Conservation (phyloP, 2,329 filamentous ascomycete genomes). For the Fusarium foetens region DNA sequence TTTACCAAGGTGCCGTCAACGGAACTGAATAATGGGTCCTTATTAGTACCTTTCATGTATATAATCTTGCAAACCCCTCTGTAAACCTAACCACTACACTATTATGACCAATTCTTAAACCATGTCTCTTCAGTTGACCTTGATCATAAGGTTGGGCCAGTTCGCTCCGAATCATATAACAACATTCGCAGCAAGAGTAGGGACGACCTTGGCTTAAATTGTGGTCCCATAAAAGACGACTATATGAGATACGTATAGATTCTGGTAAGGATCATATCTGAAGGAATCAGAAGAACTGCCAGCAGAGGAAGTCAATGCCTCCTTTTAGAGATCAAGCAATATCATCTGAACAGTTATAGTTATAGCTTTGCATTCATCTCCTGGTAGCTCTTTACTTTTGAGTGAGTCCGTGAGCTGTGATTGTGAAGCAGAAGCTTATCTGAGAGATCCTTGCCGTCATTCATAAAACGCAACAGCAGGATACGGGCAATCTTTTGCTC, state of each 20-base stretch:
- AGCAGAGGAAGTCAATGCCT: not conserved
- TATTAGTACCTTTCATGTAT: not conserved
- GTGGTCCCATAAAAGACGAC: rapidly evolving
- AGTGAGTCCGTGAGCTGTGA: not conserved
- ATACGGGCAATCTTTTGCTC: not conserved
- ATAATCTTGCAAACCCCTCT: not conserved
- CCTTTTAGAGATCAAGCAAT: not conserved
- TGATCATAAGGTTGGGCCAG: not conserved
- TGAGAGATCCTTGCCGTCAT: not conserved
- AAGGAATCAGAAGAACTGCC: not conserved
- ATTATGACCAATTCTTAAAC: not conserved
- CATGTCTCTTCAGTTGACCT: not conserved
- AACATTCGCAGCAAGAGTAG: rapidly evolving
- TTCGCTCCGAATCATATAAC: rapidly evolving
- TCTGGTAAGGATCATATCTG: not conserved
- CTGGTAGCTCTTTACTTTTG: not conserved
- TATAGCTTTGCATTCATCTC: rapidly evolving
- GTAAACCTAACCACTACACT: too few species aligned
- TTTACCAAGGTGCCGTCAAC: not conserved
- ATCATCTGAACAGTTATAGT: not conserved
- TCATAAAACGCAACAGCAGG: not conserved
- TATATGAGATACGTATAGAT: rapidly evolving
- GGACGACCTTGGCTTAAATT: rapidly evolving
- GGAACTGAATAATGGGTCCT: too few species aligned
- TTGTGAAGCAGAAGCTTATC: not conserved